Base-by-base conservation (phyloP, 2,329 filamentous ascomycete genomes). In the Diaporthe nobilis region DNA sequence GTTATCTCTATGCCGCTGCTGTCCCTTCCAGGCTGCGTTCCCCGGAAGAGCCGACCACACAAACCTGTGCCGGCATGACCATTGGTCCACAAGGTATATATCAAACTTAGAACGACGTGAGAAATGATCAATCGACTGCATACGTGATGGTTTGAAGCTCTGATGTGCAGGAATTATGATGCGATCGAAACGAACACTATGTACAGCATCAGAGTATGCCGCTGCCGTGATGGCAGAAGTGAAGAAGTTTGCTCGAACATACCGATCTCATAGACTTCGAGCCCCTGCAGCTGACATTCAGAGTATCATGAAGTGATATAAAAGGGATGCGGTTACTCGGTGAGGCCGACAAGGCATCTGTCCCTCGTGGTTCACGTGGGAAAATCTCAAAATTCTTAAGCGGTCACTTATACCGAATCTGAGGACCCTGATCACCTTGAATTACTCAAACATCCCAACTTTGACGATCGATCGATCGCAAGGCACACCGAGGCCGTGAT, bases 401-500 rank as follows among this genome's bases (percentile, higher is more conserved):
- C 13, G 7, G 10, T 63, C 47, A 53, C 39, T 34, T 25, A 25
- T 1, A 47, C 8, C n/a, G 2, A 63, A 68, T 22, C 44, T 71
- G 42, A 37, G 63, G 22, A 67, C 44, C 28, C 17, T 70, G 22
- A 53, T 73, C 51, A 61, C 9, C n/a, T 34, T n/a, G 34, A 28
- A 55, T 28, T 10, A 39, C 63, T 37, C 47, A 49, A 53, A 42
- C 15, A 55, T 25, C 17, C 22, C 34, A 31, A 17, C 8, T 12
- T 31, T 39, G 22, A 9, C 34, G 22, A 28, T 6, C 15, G 13
- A 28, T 15, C 22, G 34, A 55, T 34, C 22, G n/a, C 65, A 37
- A 70, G 65, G 58, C 58, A 70, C 49, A 70, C n/a, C 42, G 65
- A 53, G 25, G 34, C 47, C 12, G 49, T 70, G n/a, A 49, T 55